phyloP scores from a whole-genome alignment of 306 rosid species.

The Neltuma alba region DNA sequence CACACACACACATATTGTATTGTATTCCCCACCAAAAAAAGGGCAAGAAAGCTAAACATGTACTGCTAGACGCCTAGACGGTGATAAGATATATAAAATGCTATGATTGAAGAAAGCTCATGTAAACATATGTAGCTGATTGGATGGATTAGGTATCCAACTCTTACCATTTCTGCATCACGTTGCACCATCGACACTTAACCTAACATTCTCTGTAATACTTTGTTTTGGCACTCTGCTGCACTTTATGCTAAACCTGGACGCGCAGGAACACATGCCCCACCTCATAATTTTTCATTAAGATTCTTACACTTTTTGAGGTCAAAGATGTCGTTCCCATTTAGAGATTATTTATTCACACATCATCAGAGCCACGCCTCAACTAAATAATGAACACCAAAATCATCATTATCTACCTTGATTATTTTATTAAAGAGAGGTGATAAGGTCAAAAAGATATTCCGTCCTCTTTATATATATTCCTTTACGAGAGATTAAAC shows the following conservation, averaged over 20 bases:
- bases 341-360: not conserved
- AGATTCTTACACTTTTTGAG: constrained; percentile 5
- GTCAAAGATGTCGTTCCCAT: constrained; percentile 28
- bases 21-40: not conserved
- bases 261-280: not conserved
- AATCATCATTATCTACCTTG: not conserved
- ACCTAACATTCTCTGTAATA: constrained; percentile 37
- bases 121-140: not conserved
- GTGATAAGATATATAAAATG: not conserved
- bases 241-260: not conserved
- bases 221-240: constrained; percentile 1
- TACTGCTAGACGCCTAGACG: not conserved
- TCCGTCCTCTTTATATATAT: not conserved
- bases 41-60: constrained; percentile 18
- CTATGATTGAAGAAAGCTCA: constrained; percentile 14
- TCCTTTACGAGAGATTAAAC: constrained; percentile 2
- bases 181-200: constrained; percentile 24
- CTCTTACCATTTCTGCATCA: constrained; percentile 38
- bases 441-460: constrained; percentile 27
- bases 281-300: not conserved
- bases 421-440: too few species aligned
- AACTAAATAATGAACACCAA: not conserved
- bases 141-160: constrained; percentile 47
- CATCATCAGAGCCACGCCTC: not conserved
- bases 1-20: too few species aligned